Evolutionary conservation across 768 basidiomycete species (phyloP).

Genomic region (Leccinum rimulosum): DNA sequence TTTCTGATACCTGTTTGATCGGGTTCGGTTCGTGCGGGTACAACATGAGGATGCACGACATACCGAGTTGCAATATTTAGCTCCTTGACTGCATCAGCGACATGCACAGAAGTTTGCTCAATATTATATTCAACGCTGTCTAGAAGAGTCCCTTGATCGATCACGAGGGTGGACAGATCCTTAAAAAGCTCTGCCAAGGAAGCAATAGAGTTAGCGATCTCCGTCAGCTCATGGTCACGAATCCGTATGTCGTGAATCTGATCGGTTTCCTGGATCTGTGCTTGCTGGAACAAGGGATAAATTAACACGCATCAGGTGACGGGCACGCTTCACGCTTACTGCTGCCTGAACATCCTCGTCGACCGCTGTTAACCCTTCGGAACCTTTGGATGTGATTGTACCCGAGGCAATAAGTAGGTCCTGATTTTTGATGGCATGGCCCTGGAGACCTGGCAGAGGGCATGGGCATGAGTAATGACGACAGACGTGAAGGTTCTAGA

Average conservation of each 20-base stretch:
- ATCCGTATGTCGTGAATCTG: constrained; percentile 41
- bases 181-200: constrained; percentile 94
- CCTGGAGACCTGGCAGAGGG: constrained; percentile 72
- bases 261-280: constrained; percentile 37
- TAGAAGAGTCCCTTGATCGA: constrained; percentile 95
- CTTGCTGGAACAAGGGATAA: constrained; percentile 25
- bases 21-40: not conserved
- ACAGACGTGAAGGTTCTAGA: constrained; percentile 3
- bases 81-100: constrained; percentile 83
- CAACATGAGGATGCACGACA: constrained; percentile 25
- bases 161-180: constrained; percentile 88
- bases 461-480: constrained; percentile 16
- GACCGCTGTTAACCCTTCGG: constrained; percentile 78
- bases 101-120: constrained; percentile 80
- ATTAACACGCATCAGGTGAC: constrained; percentile 14
- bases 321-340: constrained; percentile 45
- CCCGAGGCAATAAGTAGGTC: constrained; percentile 91
- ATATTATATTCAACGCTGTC: constrained; percentile 98
- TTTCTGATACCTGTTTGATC: constrained; percentile 74
- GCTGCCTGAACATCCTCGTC: constrained; percentile 90
- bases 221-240: constrained; percentile 71
- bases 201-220: constrained; percentile 90
- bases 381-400: constrained; percentile 75
- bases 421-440: constrained; percentile 97
- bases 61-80: constrained; percentile 79